These are phyloP conservation scores for Debaryomyces maramus DNA, from an alignment of 805 yeast genomes.

Conservation along the genomic window DNA sequence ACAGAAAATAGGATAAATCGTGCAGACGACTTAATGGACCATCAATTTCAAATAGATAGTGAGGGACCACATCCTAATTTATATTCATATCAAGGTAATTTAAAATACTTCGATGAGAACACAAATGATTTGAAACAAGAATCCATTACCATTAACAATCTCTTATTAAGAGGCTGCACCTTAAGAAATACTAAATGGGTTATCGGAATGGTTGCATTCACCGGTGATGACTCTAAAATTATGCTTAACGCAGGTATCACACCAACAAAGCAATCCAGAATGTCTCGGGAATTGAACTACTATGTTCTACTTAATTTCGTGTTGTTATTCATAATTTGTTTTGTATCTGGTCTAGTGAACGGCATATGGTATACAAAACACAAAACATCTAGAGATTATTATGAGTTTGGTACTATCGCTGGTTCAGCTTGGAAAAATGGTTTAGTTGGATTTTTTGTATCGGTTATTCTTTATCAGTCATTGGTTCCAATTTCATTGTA, in stretches of 20 bases:
- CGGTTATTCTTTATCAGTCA: constrained; percentile 73
- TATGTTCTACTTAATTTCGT: constrained; percentile 68
- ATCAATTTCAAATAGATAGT: constrained; percentile 69
- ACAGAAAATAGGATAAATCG: constrained; percentile 41
- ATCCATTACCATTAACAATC: constrained; percentile 66
- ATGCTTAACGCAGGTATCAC: constrained; percentile 80
- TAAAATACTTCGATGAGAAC: constrained; percentile 25
- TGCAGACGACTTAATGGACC: constrained; percentile 37
- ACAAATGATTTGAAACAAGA: constrained; percentile 43
- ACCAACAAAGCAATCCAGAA: constrained; percentile 74
- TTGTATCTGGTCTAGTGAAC: constrained; percentile 67
- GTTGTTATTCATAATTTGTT: constrained; percentile 64
- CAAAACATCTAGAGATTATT: constrained; percentile 56
- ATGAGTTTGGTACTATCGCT: constrained; percentile 70
- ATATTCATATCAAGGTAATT: constrained; percentile 73
- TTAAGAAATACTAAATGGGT: constrained; percentile 83
- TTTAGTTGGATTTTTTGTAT: constrained; percentile 69
- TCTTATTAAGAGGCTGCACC: constrained; percentile 73
- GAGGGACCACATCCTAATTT: constrained; percentile 83
- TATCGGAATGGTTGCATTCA: constrained; percentile 71
- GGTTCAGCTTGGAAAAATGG: constrained; percentile 68
- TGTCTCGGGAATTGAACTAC: constrained; percentile 68
- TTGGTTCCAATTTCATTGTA: constrained; percentile 82
- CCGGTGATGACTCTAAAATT: constrained; percentile 78
- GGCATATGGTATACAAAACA: constrained; percentile 58